A percentile compares a stretch with the other conserved stretches of the same genome.
phyloP scores from a whole-genome alignment of 768 basidiomycete species.

The Leccinum olivaceopallidum region DNA sequence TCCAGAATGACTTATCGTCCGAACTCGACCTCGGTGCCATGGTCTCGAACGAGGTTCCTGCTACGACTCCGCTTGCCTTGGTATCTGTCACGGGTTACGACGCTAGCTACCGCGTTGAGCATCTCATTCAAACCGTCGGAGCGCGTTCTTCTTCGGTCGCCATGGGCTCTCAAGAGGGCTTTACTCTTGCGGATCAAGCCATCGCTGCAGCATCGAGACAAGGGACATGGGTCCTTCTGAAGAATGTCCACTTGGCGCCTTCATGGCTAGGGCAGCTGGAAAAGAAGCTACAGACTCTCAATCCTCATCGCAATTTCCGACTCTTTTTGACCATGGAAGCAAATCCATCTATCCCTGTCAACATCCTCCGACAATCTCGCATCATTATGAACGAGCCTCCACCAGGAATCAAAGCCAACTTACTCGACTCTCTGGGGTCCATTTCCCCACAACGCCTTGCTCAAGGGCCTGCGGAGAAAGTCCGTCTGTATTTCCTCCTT shows the following conservation, averaged over 20 bases:
- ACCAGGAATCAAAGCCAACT: slow-evolving; percentile 94
- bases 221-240: slow-evolving; percentile 95
- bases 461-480: slow-evolving; percentile 91
- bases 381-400: slow-evolving; percentile 99
- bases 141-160: slow-evolving; percentile 87
- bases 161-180: slow-evolving; percentile 99
- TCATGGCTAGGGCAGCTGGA: slow-evolving; percentile 96
- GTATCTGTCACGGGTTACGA: slow-evolving; percentile 96
- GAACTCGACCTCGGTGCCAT: slow-evolving; percentile 75
- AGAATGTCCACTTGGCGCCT: slow-evolving; percentile 96
- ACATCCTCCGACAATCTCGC: slow-evolving; percentile 93
- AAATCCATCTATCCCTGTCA: slow-evolving; percentile 91
- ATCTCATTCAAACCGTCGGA: slow-evolving; percentile 75
- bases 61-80: slow-evolving; percentile 83
- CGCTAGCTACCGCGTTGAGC: slow-evolving; percentile 95
- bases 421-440: slow-evolving; percentile 82
- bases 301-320: slow-evolving; percentile 88
- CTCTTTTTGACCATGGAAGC: slow-evolving; percentile 99
- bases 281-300: slow-evolving; percentile 92
- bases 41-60: slow-evolving; percentile 76
- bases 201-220: slow-evolving; percentile 90
- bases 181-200: slow-evolving; percentile 92
- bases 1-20: slow-evolving; percentile 49
- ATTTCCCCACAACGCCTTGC: slow-evolving; percentile 71
- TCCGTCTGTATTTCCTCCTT: slow-evolving; percentile 90